These are phyloP conservation scores for Bjerkandera adusta DNA, from an alignment of 1,284 basidiomycete genomes.

Conservation along the genomic window DNA sequence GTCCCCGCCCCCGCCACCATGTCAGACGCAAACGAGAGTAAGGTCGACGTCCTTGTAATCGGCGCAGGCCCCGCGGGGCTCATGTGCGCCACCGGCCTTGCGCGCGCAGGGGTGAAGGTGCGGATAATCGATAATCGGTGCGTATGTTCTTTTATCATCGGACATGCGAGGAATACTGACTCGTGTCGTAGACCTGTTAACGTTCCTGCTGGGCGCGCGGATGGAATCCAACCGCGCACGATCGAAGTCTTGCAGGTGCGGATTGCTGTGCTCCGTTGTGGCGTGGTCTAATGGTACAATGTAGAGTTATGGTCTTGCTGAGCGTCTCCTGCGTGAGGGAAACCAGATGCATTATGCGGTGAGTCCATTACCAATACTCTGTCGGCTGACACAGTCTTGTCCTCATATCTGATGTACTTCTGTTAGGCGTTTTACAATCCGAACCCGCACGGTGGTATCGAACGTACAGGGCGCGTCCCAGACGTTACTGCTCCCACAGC, in stretches of 20 bases:
- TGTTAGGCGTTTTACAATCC: constrained; percentile 72
- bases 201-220: constrained; percentile 70
- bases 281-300: too few species aligned
- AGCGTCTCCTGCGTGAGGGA: constrained; percentile 60
- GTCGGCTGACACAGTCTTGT: neutral
- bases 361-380: constrained; percentile 22
- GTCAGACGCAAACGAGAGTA: constrained; percentile 5
- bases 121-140: constrained; percentile 21
- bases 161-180: neutral
- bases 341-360: constrained; percentile 69
- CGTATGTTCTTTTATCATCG: constrained; percentile 8
- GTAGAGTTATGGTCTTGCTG: constrained; percentile 73
- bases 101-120: constrained; percentile 28
- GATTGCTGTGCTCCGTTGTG: too few species aligned
- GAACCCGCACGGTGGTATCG: constrained; percentile 54
- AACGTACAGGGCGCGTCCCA: constrained; percentile 59
- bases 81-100: constrained; percentile 29
- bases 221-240: constrained; percentile 76
- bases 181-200: constrained; percentile 45
- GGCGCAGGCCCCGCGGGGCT: constrained; percentile 33
- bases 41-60: constrained; percentile 33
- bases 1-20: too few species aligned
- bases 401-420: neutral
- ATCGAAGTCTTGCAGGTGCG: constrained; percentile 73
- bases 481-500: constrained; percentile 57